Evolutionary conservation across 1,284 basidiomycete species (phyloP).

Genomic region (Puccinia hordei): DNA sequence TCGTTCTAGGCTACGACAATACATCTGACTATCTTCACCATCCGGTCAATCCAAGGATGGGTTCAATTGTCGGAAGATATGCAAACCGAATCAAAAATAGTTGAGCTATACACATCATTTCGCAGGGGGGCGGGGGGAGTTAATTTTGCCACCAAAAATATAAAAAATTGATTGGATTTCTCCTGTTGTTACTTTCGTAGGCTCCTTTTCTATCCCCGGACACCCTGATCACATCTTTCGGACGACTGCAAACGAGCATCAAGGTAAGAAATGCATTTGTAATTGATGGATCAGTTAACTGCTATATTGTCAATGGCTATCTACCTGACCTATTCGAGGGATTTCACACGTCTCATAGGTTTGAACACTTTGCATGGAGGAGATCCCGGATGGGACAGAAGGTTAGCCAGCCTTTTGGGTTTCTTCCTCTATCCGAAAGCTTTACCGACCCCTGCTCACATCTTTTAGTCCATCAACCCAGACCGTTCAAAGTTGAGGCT

Average conservation of each 20-base stretch:
- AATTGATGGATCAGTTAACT: too few species aligned
- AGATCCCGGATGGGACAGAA: conserved; percentile 45
- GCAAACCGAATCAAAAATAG: conserved; percentile 53
- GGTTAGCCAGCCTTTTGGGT: conserved; percentile 15
- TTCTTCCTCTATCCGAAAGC: background rate
- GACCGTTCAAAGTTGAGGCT: conserved; percentile 34
- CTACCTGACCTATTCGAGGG: background rate
- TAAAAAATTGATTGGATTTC: conserved; percentile 51
- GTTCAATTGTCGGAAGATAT: conserved; percentile 53
- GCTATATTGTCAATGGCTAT: too few species aligned
- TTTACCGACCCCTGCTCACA: background rate
- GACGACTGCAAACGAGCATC: conserved; percentile 52
- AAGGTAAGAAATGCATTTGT: too few species aligned
- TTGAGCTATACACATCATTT: background rate
- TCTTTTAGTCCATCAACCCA: conserved; percentile 7
- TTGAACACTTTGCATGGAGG: conserved; percentile 47
- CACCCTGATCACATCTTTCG: conserved; percentile 40
- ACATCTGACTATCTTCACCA: conserved; percentile 57
- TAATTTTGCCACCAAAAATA: too few species aligned
- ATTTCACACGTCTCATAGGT: background rate
- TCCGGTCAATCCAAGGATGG: conserved; percentile 57
- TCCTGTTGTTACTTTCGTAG: conserved; percentile 33
- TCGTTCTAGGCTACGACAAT: conserved; percentile 57
- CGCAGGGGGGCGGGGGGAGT: too few species aligned
- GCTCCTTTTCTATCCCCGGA: conserved; percentile 48